Base-by-base conservation (phyloP, 192 early-diverging fungal species). In the Coemansia asiatica region DNA sequence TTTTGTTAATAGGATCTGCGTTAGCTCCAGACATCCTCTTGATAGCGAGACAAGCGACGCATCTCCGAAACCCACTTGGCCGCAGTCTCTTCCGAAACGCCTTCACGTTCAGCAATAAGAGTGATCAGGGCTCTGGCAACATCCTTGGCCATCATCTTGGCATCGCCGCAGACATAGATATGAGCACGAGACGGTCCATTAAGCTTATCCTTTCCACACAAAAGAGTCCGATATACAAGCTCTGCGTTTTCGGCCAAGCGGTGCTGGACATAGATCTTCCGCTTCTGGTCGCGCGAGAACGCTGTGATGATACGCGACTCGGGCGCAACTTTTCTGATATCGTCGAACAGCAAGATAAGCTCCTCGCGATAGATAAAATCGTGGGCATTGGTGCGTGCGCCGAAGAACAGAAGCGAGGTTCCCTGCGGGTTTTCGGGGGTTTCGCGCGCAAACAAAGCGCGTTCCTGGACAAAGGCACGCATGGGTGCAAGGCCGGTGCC, bases 401-500 rank as follows among this genome's bases (percentile, higher is more conserved):
- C 97, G 81, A 91, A 98, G 84, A 98, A 99, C 63, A 99, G 80
- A 44, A 93, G 84, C 2, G 95, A 90, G 1, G 90, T 85, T 8
- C 97, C 95, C 64, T 85, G 73, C 36, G 86, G 84, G 33, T 23
- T 31, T 13, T 81, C 86, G 27, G 88, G 82, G 58, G 69, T 65
- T 23, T 84, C 87, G 61, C 85, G 84, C 2, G 71, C 71, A 31
- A 85, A 79, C 48, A 69, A 56, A 4, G 90, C 87, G 55, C 97
- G 92, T 69, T 99, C 97, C 59, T 91, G 89, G 12, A 97, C 72
- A 68, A 99, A 99, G 4, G 91, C 97, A 50, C 97, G 87, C 90
- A 99, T 98, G 26, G 97, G 97, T 18, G 97, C 97, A 38, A 99
- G 92, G 48, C 97, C 97, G 4, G 97, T 99, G 50, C 97, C 97